These are phyloP conservation scores for Athelia psychrophila DNA, from an alignment of 1,284 basidiomycete species.

Conservation along the genomic window DNA sequence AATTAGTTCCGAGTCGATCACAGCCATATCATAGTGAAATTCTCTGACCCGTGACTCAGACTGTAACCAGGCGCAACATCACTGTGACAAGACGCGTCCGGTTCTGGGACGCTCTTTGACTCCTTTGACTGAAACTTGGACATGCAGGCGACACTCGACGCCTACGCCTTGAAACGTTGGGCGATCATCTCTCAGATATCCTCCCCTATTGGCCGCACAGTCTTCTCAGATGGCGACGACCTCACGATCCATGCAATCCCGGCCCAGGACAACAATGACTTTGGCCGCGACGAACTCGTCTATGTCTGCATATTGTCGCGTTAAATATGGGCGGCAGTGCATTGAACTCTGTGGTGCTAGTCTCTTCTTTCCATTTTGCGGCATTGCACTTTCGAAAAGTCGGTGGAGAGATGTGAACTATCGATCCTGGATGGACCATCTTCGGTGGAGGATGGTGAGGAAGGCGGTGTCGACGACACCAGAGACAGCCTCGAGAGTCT, in stretches of 20 bases:
- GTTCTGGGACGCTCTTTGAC: too few species aligned
- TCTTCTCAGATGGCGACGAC: slow-evolving; percentile 65
- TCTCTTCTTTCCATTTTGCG: slow-evolving; percentile 69
- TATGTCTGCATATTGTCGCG: slow-evolving; percentile 77
- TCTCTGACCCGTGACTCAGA: too few species aligned
- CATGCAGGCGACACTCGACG: slow-evolving; percentile 48
- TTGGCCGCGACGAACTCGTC: slow-evolving; percentile 74
- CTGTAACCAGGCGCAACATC: too few species aligned
- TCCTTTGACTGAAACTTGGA: neutral
- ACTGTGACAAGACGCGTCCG: too few species aligned
- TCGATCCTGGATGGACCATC: slow-evolving; percentile 53
- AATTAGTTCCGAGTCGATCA: too few species aligned
- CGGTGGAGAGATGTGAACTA: slow-evolving; percentile 72
- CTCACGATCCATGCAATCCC: slow-evolving; percentile 62
- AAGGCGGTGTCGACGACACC: slow-evolving; percentile 41
- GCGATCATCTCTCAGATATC: slow-evolving; percentile 3
- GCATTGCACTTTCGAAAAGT: slow-evolving; percentile 70
- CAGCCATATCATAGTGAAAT: too few species aligned
- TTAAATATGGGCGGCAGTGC: slow-evolving; percentile 65
- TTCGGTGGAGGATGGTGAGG: slow-evolving; percentile 24
- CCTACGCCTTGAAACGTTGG: slow-evolving; percentile 45
- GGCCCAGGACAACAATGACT: slow-evolving; percentile 50
- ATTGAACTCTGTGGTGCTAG: slow-evolving; percentile 67
- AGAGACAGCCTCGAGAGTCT: slow-evolving; percentile 67
- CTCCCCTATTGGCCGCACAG: slow-evolving; percentile 14